Evolutionary conservation across 2,329 filamentous ascomycete genomes (phyloP), one percentile per base, ranked within the genome.

Genomic region (Chrysoporthe austroafricana): DNA sequence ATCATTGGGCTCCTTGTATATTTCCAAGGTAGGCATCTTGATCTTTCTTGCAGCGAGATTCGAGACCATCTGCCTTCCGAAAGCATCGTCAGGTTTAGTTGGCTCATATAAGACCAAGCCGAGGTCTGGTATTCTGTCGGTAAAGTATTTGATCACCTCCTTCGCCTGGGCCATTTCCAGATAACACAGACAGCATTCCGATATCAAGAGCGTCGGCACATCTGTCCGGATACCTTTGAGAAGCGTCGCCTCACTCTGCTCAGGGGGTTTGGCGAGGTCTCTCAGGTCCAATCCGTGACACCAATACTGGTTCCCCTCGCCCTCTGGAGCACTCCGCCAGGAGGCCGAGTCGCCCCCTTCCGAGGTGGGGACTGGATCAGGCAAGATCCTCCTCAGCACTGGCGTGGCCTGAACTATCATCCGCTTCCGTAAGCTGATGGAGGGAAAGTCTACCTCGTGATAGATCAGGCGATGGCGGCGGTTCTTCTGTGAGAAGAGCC

Each of bases 141-240:
- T 83, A 73, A 95, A 93, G 77, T 88, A 90, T 18, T 82, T 77
- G 32, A 97, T 78, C 4, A 95, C 88, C 1, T 81, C 79, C 48
- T 84, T 82, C 0, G 94, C 90, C 63, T 89, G 85, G 0, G 84
- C 74, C 0, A 89, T 85, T 9, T 90, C 84, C 1, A 99, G 86
- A 75, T 99, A 99, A 77, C 96, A 93, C 43, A 99, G 85, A 76
- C 96, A 99, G 83, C 96, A 98, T 79, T 99, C 96, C 0, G 95
- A 98, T 7, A 99, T 84, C 34, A 99, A 79, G 9, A 99, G 81
- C 0, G 96, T 99, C 0, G 96, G 93, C 0, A 92, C 34, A 76
- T 87, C 73, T 72, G 79, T 75, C 81, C 86, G 69, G n/a, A 70
- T n/a, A n/a, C 60, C 69, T 18, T 43, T 46, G 36, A 66, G 18